A percentile compares a stretch with the other conserved stretches of the same genome.
These are phyloP conservation scores for Aphanomyces invadans DNA, from an alignment of 352 stramenopile species.

Conservation along the genomic window DNA sequence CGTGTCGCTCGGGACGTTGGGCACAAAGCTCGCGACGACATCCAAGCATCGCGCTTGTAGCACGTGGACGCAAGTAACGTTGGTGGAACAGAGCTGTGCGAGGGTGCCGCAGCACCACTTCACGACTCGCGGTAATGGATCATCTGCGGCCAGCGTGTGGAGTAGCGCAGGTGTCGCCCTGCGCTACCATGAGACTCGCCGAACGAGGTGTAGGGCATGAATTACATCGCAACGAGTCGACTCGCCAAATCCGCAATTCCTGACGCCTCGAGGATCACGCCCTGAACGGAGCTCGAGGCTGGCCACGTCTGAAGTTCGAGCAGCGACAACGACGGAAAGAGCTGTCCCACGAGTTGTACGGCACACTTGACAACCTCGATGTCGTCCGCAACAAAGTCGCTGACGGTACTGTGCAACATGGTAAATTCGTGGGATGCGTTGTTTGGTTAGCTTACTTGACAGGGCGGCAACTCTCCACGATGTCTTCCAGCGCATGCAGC, in stretches of 20 bases:
- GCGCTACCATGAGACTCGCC: background rate
- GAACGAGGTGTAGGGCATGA: too few species aligned
- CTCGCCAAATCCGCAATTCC: background rate
- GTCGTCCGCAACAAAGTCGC: slow-evolving; percentile 40
- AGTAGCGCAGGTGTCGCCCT: slow-evolving; percentile 6
- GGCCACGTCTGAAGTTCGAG: background rate
- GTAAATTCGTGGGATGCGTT: background rate
- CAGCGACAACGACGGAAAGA: slow-evolving; percentile 32
- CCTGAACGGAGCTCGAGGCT: background rate
- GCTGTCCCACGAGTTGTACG: slow-evolving; percentile 49
- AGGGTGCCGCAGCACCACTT: slow-evolving; percentile 48
- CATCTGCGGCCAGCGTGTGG: slow-evolving; percentile 11
- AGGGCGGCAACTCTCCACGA: slow-evolving; percentile 43
- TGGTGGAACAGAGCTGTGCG: slow-evolving; percentile 55
- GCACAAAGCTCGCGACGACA: slow-evolving; percentile 23
- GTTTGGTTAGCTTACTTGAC: slow-evolving; percentile 31
- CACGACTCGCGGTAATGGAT: slow-evolving; percentile 26
- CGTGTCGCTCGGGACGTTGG: slow-evolving; percentile 13
- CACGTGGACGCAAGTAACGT: slow-evolving; percentile 37
- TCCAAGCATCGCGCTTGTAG: slow-evolving; percentile 46
- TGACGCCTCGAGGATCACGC: background rate
- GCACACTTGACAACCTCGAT: slow-evolving; percentile 37
- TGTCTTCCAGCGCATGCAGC: slow-evolving; percentile 60
- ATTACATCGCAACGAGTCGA: background rate
- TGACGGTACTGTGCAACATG: background rate